Evolutionary conservation across 768 basidiomycete genomes (phyloP).

Genomic region (Boletus tylopilopsis): DNA sequence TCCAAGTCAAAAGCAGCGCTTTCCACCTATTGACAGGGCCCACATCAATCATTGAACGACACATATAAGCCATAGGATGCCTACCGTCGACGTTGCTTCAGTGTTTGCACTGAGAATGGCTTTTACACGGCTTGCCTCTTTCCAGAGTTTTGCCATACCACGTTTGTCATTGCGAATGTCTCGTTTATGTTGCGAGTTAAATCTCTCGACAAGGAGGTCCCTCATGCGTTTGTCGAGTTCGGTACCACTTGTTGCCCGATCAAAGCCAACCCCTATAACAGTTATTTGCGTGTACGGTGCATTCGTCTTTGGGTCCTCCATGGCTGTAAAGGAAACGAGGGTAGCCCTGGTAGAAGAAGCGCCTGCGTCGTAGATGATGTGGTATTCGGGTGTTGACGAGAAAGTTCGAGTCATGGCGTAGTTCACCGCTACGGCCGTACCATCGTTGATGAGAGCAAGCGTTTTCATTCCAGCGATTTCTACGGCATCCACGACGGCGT

Average conservation of each 20-base stretch:
- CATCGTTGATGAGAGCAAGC: constrained; percentile 86
- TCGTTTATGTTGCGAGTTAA: constrained; percentile 66
- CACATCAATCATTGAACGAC: neutral
- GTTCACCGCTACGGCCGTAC: constrained; percentile 93
- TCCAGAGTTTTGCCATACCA: constrained; percentile 92
- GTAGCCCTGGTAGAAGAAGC: constrained; percentile 80
- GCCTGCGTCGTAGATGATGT: constrained; percentile 93
- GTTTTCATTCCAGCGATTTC: constrained; percentile 87
- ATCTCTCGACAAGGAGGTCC: constrained; percentile 72
- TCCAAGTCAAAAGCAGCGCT: constrained; percentile 89
- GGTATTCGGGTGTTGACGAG: constrained; percentile 64
- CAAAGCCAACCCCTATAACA: constrained; percentile 79
- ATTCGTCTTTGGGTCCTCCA: constrained; percentile 47
- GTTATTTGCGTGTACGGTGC: constrained; percentile 64
- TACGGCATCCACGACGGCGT: constrained; percentile 87
- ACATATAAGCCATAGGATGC: constrained; percentile 16
- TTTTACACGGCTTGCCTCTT: constrained; percentile 91
- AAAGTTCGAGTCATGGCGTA: constrained; percentile 97
- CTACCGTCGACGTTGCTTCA: constrained; percentile 69
- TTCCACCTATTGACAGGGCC: constrained; percentile 58
- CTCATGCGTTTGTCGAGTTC: constrained; percentile 81
- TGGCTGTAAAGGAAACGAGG: constrained; percentile 59
- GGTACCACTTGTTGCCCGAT: constrained; percentile 72
- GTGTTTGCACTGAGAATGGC: constrained; percentile 89
- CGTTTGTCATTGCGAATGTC: constrained; percentile 70